Base-by-base conservation (phyloP, 805 yeast genomes). In the Pichia deserticola region DNA sequence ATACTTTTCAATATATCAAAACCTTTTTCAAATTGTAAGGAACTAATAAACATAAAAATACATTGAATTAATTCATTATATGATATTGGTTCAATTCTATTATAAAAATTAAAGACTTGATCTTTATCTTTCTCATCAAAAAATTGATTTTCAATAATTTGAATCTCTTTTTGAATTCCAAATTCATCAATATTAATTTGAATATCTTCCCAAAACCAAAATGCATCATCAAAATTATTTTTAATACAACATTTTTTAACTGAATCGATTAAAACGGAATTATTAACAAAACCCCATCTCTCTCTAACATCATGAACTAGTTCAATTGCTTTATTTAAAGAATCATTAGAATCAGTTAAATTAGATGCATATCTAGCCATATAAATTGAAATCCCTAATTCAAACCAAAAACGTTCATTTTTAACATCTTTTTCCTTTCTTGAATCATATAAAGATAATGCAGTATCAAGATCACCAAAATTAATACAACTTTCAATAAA, bases 331-430 rank as follows among this genome's bases (percentile, higher is more conserved):
- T 57, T 56, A 5, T 53, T 61, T 5, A 71, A 48, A 32, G 44
- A 32, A 13, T 46, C 49, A 34, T 34, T 34, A 9, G 11, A 6
- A 9, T 34, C n/a, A n/a, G 13, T 29, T 3, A 40, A 13, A 15
- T 38, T 27, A 20, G 32, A 28, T 11, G 45, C 12, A 29, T 45
- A 50, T n/a, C 59, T 56, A 7, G 65, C 60, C 35, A 78, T 52
- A 42, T 69, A 64, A 6, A 74, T 64, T 50, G 65, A 66, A 49
- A 72, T 62, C n/a, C 81, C 78, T 28, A 73, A 50, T 45, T 78
- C 82, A 51, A 65, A 63, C 83, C 83, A 78, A 70, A 79, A 78
- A 48, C 79, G 60, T 51, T 75, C 71, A 33, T 54, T 58, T 36
- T 50, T 47, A 7, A 65, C 69, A 49, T 72, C 69, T 6, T 70